Evolutionary conservation across 2,329 filamentous ascomycete genomes (phyloP), one percentile per base, ranked within the genome.

Genomic region (Paecilomyces sp.): DNA sequence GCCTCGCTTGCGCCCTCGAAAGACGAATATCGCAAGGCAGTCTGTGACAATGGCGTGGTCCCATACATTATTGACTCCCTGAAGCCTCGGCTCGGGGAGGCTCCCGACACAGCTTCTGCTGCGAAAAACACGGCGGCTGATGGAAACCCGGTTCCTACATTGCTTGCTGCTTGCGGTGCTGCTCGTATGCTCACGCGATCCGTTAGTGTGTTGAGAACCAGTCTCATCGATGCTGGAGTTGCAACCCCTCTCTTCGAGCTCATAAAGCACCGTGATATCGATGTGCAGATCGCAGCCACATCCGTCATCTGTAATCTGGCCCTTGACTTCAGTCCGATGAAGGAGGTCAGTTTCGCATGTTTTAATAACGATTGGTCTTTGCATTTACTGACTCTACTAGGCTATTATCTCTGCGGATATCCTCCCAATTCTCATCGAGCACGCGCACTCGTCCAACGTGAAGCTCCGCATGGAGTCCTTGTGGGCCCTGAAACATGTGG

Each of bases 401-500:
- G 81, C 87, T 52, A 85, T 97, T 34, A 82, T 89, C 6, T 85
- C 89, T 55, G 84, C 84, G 4, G 90, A 90, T 6, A 85, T 94
- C 1, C 82, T 96, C 65, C 86, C 85, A 62, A 84, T 89, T 0
- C 79, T 97, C 1, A 96, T 92, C 69, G 85, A 90, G 65, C 90
- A 96, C 71, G 91, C 92, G 1, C 90, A 90, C 72, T 94, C 90
- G 0, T 82, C 84, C 54, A 90, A 93, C 68, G 84, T 89, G n/a
- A 85, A 87, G 54, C 80, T 97, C 57, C 86, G 91, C 25, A 81
- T 95, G 28, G 92, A 94, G 67, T 92, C 92, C 24, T 77, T 99
- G 1, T 99, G 94, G 93, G 91, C 92, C 5, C 78, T 99, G 60
- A 97, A 97, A 71, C 91, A 97, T 74, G 83, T 97, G 56, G 88